Base-by-base conservation (phyloP, 768 basidiomycete genomes). In the Mycena polygramma region DNA sequence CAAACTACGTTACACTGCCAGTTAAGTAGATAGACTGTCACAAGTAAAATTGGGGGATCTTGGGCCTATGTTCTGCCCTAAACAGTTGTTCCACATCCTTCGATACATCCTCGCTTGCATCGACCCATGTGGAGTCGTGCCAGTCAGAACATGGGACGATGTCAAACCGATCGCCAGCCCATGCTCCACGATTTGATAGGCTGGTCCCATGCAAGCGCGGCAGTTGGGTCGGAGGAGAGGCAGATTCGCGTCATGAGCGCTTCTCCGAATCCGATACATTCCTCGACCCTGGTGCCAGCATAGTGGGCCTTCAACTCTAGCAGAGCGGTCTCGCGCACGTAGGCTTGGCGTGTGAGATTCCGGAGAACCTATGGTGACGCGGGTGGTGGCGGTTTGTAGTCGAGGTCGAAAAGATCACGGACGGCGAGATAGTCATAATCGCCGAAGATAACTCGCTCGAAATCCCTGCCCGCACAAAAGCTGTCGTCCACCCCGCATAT, bases 151-250 rank as follows among this genome's bases (percentile, higher is more conserved):
- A 22, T 10, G 20, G 7, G 2, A 69, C 64, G 24, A 75, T 64
- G 37, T 68, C 74, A 46, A 76, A 75, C 2, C 74, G 61, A 67
- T 76, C 69, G 5, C 75, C 74, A 7, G 75, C 75, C 30, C 30
- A 30, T 30, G 30, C 30, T 74, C 75, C 13, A 65, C 68, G 43
- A 73, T 66, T n/a, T 26, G 75, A 53, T 11, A 39, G 35, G 2
- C 62, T 69, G 17, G 2, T 62, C 69, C 48, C 66, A 70, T 2
- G 10, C 7, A 69, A 69, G 65, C 10, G 65, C n/a, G 17, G 39
- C 59, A 6, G 59, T 62, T 11, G 41, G 46, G 37, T 71, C 57
- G 35, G 68, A 68, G 17, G 75, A 75, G 26, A 68, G 70, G 68
- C 74, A 74, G 17, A 75, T 75, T 8, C 68, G 63, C 4, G 64